Conservation (phyloP, 179 eudicot genomes). For the Silene vulgaris region DNA sequence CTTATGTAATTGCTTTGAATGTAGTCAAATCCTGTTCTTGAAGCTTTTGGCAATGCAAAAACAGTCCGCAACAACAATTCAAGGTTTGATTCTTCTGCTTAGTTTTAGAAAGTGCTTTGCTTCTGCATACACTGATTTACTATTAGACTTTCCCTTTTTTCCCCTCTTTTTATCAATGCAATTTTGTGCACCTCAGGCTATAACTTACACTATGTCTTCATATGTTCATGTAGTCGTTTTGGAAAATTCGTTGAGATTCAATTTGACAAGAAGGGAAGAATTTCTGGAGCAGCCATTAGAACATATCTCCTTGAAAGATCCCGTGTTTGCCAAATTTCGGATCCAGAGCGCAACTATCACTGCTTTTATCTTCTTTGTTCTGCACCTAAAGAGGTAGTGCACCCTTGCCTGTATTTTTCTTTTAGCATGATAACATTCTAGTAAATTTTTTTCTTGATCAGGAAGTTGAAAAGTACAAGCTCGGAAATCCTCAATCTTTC, state of each 20-base stretch:
- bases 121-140: neutral
- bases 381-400: slow-evolving; percentile 77
- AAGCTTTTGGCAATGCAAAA: slow-evolving; percentile 98
- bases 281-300: slow-evolving; percentile 96
- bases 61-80: slow-evolving; percentile 93
- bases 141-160: neutral
- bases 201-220: slow-evolving; percentile 9
- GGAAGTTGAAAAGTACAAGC: slow-evolving; percentile 77
- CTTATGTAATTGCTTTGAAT: slow-evolving; percentile 24
- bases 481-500: slow-evolving; percentile 67
- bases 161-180: too few species aligned
- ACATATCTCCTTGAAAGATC: slow-evolving; percentile 97
- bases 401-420: slow-evolving; percentile 18
- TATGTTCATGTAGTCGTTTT: slow-evolving; percentile 63
- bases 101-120: neutral
- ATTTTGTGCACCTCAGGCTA: neutral
- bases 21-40: slow-evolving; percentile 98
- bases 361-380: slow-evolving; percentile 97
- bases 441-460: slow-evolving; percentile 25
- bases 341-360: slow-evolving; percentile 94
- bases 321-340: slow-evolving; percentile 95
- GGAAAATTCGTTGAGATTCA: slow-evolving; percentile 99
- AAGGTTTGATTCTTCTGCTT: slow-evolving; percentile 49
- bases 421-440: neutral
- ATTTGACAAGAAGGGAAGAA: slow-evolving; percentile 84